Percentiles rank a stretch among this genome's conserved stretches.
Evolutionary conservation across 2,329 filamentous ascomycete genomes (phyloP).

Genomic region (Cryoendolithus antarcticus): DNA sequence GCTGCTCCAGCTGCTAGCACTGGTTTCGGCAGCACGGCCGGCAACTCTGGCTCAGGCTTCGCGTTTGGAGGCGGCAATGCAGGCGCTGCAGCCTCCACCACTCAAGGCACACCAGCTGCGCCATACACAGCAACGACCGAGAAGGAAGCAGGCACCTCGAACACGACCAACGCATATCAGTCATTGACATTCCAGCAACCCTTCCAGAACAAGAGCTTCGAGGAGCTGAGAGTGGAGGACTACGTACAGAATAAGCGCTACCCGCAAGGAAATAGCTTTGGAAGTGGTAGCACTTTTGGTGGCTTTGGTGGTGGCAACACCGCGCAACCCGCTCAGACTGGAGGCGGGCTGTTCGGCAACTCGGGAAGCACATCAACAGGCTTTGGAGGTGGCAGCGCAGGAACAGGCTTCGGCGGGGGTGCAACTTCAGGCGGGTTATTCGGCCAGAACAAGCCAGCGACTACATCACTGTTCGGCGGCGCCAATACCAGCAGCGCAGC

Average conservation of each 20-base stretch:
- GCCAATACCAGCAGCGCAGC: slow-evolving; percentile 21
- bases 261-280: slow-evolving; percentile 76
- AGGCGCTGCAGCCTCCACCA: slow-evolving; percentile 38
- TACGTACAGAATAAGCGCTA: slow-evolving; percentile 76
- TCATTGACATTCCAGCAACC: slow-evolving; percentile 67
- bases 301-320: slow-evolving; percentile 30
- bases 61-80: slow-evolving; percentile 26
- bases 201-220: slow-evolving; percentile 85
- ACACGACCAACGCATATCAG: slow-evolving; percentile 57
- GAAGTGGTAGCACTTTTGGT: slow-evolving; percentile 46
- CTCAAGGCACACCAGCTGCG: slow-evolving; percentile 52
- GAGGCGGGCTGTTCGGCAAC: slow-evolving; percentile 20
- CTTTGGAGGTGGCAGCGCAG: slow-evolving; percentile 14
- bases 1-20: slow-evolving; percentile 26
- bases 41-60: slow-evolving; percentile 22
- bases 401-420: slow-evolving; percentile 38
- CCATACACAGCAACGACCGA: slow-evolving; percentile 59
- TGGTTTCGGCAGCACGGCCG: slow-evolving; percentile 32
- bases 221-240: slow-evolving; percentile 56
- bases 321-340: slow-evolving; percentile 19
- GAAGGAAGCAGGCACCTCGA: slow-evolving; percentile 53
- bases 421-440: slow-evolving; percentile 21
- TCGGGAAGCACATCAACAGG: slow-evolving; percentile 19
- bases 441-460: slow-evolving; percentile 22
- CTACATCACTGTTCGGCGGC: slow-evolving; percentile 10